Conservation (phyloP, 805 yeast species). For the Danielozyma ontarioensis region DNA sequence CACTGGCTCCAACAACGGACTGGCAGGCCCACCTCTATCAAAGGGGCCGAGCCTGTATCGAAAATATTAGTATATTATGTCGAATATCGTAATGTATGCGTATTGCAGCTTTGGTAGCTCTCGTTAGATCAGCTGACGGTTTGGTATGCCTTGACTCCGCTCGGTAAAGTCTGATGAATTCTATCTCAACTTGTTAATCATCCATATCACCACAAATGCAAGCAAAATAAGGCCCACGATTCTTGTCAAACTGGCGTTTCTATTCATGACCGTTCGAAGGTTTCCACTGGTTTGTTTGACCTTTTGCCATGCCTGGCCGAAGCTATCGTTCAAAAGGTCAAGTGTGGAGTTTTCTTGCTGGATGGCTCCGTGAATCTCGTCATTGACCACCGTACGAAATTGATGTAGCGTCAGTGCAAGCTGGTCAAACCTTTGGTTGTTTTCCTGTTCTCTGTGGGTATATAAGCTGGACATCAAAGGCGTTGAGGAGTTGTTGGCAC, state of each 20-base stretch:
- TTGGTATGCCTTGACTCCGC: background rate
- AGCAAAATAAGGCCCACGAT: constrained; percentile 30
- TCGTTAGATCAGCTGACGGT: no score
- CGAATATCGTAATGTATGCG: background rate
- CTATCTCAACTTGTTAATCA: constrained; percentile 28
- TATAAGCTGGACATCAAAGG: constrained; percentile 24
- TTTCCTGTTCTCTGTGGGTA: constrained; percentile 38
- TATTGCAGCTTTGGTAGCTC: background rate
- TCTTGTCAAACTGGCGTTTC: constrained; percentile 37
- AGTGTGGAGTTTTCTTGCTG: constrained; percentile 36
- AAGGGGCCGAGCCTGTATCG: no score
- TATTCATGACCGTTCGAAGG: constrained; percentile 33
- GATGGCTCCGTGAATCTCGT: constrained; percentile 36
- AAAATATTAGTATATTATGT: no score
- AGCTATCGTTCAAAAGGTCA: constrained; percentile 34
- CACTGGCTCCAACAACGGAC: no score
- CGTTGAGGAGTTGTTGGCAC: no score
- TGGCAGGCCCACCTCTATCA: no score
- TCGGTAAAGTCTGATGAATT: background rate
- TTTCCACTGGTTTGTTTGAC: constrained; percentile 39
- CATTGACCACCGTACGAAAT: constrained; percentile 37
- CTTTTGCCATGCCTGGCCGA: constrained; percentile 30
- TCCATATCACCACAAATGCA: constrained; percentile 34
- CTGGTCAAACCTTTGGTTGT: constrained; percentile 38
- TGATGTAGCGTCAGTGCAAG: constrained; percentile 39